Conservation (phyloP, 306 rosid genomes). For the Corylus americana region DNA sequence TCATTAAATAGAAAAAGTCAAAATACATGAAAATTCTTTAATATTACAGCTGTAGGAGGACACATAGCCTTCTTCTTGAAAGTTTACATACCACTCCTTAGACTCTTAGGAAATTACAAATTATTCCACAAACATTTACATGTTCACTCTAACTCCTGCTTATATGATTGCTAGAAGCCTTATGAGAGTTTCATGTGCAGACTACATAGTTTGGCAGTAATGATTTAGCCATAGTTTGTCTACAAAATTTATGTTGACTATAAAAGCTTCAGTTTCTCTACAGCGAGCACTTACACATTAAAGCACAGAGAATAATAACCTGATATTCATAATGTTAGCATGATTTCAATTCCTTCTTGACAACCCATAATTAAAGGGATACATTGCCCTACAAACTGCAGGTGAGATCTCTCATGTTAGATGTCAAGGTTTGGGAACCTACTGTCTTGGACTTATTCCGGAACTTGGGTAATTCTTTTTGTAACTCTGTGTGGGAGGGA, state of each 20-base stretch:
- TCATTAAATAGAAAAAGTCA: too few species aligned
- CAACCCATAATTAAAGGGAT: conserved; percentile 6
- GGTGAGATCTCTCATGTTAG: conserved; percentile 92
- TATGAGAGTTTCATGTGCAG: not conserved
- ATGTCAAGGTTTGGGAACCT: conserved; percentile 95
- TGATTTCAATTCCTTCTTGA: not conserved
- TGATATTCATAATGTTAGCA: not conserved
- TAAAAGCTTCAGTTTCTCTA: not conserved
- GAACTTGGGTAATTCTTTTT: conserved; percentile 83
- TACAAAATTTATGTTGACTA: not conserved
- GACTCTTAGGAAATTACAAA: too few species aligned
- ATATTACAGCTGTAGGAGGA: too few species aligned
- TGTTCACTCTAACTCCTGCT: too few species aligned
- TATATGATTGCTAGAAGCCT: not conserved
- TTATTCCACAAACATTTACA: too few species aligned
- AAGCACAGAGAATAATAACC: conserved; percentile 6
- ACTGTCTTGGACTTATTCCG: conserved; percentile 74
- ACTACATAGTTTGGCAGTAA: not conserved
- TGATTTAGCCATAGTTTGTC: not conserved
- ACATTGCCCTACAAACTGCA: conserved; percentile 46
- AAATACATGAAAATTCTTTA: too few species aligned
- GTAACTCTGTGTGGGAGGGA: conserved; percentile 93
- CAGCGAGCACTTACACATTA: not conserved
- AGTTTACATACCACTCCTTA: too few species aligned
- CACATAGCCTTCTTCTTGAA: too few species aligned